Base-by-base conservation (phyloP, 306 rosid genomes). In the Astragalus membranaceus region DNA sequence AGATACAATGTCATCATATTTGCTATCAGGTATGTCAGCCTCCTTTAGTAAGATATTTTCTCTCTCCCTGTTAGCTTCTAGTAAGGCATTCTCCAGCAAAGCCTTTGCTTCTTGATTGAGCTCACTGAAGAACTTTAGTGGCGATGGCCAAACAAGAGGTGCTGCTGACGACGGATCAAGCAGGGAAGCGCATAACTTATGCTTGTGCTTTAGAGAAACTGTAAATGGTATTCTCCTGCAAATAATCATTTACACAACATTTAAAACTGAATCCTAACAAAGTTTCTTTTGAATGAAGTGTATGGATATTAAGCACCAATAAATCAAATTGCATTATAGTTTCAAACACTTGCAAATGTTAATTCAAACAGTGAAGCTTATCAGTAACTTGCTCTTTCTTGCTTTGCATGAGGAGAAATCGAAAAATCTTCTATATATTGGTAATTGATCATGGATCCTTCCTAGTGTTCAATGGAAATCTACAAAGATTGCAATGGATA, bases 71-170 rank as follows among this genome's bases (percentile, higher is more conserved):
- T 92, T 92, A 41, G 90, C 89, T 80, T 89, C 96, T 57, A 77
- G 78, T 81, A 92, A 86, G 10, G 96, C 98, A 54, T 77, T 86
- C 79, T 92, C 95, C 73, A 92, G 67, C 63, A 92, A 71, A 57
- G 86, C 88, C 69, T 89, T 92, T 11, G 96, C 98, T 44, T 92
- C 98, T 12, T 83, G 88, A 66, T 85, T 84, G 64, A 92, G 95
- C 82, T 92, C 91, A n/a, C 87, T 84, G 64, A 92, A 89, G 81
- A 92, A 87, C 83, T 89, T 87, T 63, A 92, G 67, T 5, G 94
- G 96, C 6, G 98, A 86, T 52, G 98, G 98, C 98, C 98, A 92
- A 65, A 92, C 95, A 48, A 92, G 92, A 1, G 91, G 98, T 69
- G 90, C 96, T 12, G 95, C 95, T 16, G 98, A 72, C 52, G 96